Percentiles rank a stretch among this genome's conserved stretches.
These are phyloP conservation scores for Albophoma yamanashiensis DNA, from an alignment of 2,329 filamentous ascomycete genomes.

Conservation along the genomic window DNA sequence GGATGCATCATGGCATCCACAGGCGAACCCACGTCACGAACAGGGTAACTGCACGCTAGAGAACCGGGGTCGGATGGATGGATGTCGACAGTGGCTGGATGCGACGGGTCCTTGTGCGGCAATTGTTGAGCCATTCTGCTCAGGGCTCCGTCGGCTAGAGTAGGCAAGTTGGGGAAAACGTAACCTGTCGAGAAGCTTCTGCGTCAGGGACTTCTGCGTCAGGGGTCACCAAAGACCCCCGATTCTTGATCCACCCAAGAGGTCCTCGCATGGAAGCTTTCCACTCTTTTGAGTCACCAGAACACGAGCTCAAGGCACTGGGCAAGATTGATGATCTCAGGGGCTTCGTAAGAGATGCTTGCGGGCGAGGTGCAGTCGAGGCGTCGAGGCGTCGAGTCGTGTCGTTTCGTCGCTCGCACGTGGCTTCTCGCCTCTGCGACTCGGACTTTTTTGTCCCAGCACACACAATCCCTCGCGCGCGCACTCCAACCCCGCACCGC, in stretches of 20 bases:
- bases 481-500: neutral
- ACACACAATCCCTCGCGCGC: neutral
- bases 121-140: neutral
- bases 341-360: neutral
- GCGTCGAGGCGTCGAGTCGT: neutral
- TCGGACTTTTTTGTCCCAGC: neutral
- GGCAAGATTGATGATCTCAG: neutral
- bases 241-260: neutral
- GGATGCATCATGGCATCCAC: neutral
- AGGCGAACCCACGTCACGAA: neutral
- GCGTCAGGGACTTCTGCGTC: no score
- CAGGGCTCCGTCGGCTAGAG: neutral
- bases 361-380: neutral
- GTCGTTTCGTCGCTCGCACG: neutral
- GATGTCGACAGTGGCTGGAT: neutral
- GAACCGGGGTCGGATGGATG: neutral
- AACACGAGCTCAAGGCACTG: neutral
- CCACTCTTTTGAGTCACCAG: neutral
- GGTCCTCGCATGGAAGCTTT: neutral
- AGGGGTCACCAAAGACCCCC: neutral
- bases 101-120: neutral
- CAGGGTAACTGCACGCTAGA: neutral
- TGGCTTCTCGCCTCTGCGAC: neutral
- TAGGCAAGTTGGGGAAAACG: neutral
- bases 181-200: neutral